Evolutionary conservation across 495 filamentous ascomycete genomes (phyloP).

Genomic region (Tuber melanosporum): DNA sequence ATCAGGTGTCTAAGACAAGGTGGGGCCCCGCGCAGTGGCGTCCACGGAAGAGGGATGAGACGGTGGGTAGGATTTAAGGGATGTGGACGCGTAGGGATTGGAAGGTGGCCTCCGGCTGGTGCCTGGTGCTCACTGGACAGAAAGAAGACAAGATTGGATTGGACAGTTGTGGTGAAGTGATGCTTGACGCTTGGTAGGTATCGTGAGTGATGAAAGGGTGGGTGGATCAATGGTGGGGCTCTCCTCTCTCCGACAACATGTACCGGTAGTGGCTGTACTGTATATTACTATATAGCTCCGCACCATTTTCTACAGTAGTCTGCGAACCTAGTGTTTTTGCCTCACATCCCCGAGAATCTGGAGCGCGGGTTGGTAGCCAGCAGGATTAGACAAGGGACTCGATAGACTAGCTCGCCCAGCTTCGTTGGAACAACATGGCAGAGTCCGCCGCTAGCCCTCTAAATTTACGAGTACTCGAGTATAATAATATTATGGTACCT

Average conservation of each 20-base stretch:
- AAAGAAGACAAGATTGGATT: neutral
- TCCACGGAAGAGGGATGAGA: slow-evolving; percentile 19
- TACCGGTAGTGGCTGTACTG: neutral
- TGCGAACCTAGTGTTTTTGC: neutral
- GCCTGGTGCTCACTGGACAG: slow-evolving; percentile 10
- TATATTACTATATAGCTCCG: too few relatives aligned
- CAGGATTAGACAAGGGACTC: slow-evolving; percentile 15
- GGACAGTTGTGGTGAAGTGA: neutral
- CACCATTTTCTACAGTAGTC: neutral
- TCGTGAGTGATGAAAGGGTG: neutral
- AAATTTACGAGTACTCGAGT: neutral
- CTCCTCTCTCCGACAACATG: neutral
- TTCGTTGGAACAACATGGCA: neutral
- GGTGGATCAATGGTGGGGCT: neutral
- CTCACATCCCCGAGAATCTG: slow-evolving; percentile 28
- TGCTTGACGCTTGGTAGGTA: neutral
- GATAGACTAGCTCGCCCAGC: neutral
- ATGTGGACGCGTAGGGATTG: slow-evolving; percentile 23
- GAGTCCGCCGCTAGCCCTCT: neutral
- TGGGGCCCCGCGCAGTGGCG: slow-evolving; percentile 28
- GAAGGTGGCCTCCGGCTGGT: slow-evolving; percentile 16
- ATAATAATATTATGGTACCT: neutral
- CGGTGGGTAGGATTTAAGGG: slow-evolving; percentile 15
- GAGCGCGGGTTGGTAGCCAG: slow-evolving; percentile 28
- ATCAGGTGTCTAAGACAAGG: slow-evolving; percentile 25